These are phyloP conservation scores for Neurospora tetraspora DNA, from an alignment of 495 filamentous ascomycete species.

Conservation along the genomic window DNA sequence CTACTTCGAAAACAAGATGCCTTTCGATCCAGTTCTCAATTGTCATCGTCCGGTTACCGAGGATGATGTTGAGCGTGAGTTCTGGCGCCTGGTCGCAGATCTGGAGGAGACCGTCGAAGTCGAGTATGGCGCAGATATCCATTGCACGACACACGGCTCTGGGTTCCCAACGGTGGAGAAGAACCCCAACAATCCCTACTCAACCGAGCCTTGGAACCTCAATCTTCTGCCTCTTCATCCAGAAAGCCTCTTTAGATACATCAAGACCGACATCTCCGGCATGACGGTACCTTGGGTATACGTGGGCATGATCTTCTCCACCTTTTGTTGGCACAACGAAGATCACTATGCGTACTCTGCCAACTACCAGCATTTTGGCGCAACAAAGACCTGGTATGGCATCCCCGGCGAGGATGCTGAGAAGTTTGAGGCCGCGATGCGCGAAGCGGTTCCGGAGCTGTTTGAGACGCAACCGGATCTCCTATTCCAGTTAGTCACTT, in stretches of 20 bases:
- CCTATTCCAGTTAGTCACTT: slow-evolving; percentile 90
- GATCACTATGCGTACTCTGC: slow-evolving; percentile 97
- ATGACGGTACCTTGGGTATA: slow-evolving; percentile 99
- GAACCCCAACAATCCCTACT: slow-evolving; percentile 75
- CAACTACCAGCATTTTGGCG: slow-evolving; percentile 97
- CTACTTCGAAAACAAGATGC: slow-evolving; percentile 88
- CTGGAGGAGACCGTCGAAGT: slow-evolving; percentile 93
- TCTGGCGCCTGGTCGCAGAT: slow-evolving; percentile 90
- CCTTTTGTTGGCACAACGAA: slow-evolving; percentile 99
- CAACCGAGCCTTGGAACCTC: slow-evolving; percentile 90
- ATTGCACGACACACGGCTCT: slow-evolving; percentile 95
- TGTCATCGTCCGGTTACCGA: slow-evolving; percentile 73
- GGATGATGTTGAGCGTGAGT: slow-evolving; percentile 93
- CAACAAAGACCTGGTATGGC: slow-evolving; percentile 99
- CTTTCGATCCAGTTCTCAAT: slow-evolving; percentile 75
- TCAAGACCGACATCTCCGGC: slow-evolving; percentile 97
- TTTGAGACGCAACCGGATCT: slow-evolving; percentile 97
- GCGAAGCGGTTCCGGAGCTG: slow-evolving; percentile 85
- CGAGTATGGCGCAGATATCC: slow-evolving; percentile 96
- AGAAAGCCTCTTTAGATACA: slow-evolving; percentile 90
- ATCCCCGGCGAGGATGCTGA: slow-evolving; percentile 89
- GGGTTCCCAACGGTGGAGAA: slow-evolving; percentile 95
- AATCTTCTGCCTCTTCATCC: slow-evolving; percentile 86
- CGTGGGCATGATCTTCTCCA: slow-evolving; percentile 99
- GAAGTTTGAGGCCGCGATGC: slow-evolving; percentile 92